Evolutionary conservation across 495 filamentous ascomycete genomes (phyloP), one percentile per base, ranked within the genome.

Genomic region (Podospora fimiseda): DNA sequence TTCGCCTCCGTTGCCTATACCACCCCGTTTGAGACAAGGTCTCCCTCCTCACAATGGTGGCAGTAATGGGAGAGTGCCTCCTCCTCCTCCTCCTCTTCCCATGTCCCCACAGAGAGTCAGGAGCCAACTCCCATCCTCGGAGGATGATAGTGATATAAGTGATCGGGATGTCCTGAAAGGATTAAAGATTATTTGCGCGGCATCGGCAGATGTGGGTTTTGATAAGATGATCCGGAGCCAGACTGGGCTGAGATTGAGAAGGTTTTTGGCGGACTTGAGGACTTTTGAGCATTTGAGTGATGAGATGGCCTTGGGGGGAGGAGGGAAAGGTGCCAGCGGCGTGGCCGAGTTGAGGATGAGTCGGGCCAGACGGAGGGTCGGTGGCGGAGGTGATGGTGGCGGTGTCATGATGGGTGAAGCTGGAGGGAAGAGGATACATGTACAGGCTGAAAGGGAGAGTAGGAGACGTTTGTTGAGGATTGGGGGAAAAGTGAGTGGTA

Each of bases 101-200:
- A n/a, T n/a, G n/a, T n/a, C n/a, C n/a, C n/a, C n/a, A n/a, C 16
- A 14, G 44, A 42, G 2, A 48, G 39, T 7, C n/a, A 18, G 30
- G 42, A 18, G 4, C 11, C 39, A 43, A n/a, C 18, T 13, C 9
- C 19, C 56, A 5, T 52, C 59, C 20, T 56, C 20, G 14, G 50
- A 63, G 11, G 62, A 68, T 3, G 69, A 74, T 30, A 57, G 57
- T 9, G 57, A 66, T 27, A 67, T 73, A 44, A 65, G 51, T 20
- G 70, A 75, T 45, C 58, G 59, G 47, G 68, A 75, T 50, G 67
- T 79, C 19, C 65, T 78, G 40, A 69, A 65, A 37, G 76, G 76
- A 1, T 63, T 79, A 1, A 71, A 72, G 44, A 70, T 78, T 19
- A 70, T 74, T 9, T 71, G 73, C 39, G 69, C 70, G 1, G 76